Evolutionary conservation across 352 stramenopile genomes (phyloP), one percentile per base, ranked within the genome.

Genomic region (Phytophthora podocarpi): DNA sequence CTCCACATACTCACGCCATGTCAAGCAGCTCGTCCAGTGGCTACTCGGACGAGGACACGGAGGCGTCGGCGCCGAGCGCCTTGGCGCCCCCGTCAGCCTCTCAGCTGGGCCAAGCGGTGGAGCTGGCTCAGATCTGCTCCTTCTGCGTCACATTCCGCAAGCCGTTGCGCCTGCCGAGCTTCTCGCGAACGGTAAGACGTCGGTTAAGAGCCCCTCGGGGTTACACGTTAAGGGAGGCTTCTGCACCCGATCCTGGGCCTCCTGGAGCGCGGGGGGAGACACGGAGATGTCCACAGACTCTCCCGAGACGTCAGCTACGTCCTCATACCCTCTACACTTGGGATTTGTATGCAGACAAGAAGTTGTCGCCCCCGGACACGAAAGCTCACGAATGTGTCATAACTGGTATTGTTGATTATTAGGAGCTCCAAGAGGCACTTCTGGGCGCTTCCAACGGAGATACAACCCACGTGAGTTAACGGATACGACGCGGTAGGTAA

Each of bases 71-170:
- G 20, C 21, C 59, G 26, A 57, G 16, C n/a, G 41, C 32, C 12
- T 27, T 31, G 28, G 52, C 41, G 6, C 20, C 52, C 40, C 54
- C 49, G 42, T 50, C 59, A 26, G 61, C 67, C 39, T 43, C 63
- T 2, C 49, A 71, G 49, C 70, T 91, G 49, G 20, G 59, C 20
- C 59, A 70, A 27, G 60, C 62, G 26, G 65, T 79, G 15, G 82
- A 89, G 55, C 64, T 95, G 43, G 83, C 86, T 36, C 83, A 92
- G 70, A 73, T 88, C 43, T 86, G 75, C 54, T 75, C 88, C 55
- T 95, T 95, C 79, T 91, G 83, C 51, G 31, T 66, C 49, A 81
- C 80, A 12, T 95, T 95, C 64, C 82, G 80, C 50, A 50, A 60
- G 68, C 81, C 82, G 26, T 63, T 95, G 55, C 87, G 87, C 51